Conservation (phyloP, 1,139 yeast species). For the Geotrichum macrosporum region DNA sequence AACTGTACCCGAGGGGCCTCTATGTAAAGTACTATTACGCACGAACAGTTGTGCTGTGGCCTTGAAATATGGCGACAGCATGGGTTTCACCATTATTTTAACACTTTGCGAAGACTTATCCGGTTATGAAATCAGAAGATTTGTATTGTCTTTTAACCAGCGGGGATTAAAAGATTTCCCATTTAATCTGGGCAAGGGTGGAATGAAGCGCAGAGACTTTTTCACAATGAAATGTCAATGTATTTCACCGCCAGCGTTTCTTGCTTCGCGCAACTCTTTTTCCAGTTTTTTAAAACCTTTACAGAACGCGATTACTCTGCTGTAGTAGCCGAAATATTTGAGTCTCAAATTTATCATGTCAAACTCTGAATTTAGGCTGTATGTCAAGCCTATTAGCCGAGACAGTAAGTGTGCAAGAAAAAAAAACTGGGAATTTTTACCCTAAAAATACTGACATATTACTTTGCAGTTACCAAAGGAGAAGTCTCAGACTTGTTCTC, state of each 20-base stretch:
- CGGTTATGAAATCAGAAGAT: too few species aligned
- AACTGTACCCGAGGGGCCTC: background rate
- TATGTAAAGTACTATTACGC: background rate
- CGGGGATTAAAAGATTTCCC: background rate
- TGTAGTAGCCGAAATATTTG: too few species aligned
- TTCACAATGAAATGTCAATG: too few species aligned
- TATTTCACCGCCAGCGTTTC: background rate
- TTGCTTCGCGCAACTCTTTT: background rate
- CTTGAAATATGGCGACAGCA: background rate
- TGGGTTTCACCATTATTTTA: background rate
- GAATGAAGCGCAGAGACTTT: background rate
- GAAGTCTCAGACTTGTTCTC: constrained; percentile 62
- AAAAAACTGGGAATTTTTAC: background rate
- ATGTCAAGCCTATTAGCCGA: constrained; percentile 25
- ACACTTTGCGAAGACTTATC: too few species aligned
- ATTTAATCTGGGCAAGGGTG: background rate
- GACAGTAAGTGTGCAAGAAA: constrained; percentile 22
- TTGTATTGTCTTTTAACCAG: too few species aligned
- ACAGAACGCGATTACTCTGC: too few species aligned
- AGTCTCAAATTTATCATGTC: too few species aligned
- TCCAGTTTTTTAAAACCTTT: background rate
- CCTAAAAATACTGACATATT: background rate
- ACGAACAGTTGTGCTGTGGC: background rate
- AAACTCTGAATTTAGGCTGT: constrained; percentile 26
- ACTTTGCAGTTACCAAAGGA: constrained; percentile 48